phyloP scores from a whole-genome alignment of 2,329 filamentous ascomycete species.

The Coleophoma eucalyptorum region DNA sequence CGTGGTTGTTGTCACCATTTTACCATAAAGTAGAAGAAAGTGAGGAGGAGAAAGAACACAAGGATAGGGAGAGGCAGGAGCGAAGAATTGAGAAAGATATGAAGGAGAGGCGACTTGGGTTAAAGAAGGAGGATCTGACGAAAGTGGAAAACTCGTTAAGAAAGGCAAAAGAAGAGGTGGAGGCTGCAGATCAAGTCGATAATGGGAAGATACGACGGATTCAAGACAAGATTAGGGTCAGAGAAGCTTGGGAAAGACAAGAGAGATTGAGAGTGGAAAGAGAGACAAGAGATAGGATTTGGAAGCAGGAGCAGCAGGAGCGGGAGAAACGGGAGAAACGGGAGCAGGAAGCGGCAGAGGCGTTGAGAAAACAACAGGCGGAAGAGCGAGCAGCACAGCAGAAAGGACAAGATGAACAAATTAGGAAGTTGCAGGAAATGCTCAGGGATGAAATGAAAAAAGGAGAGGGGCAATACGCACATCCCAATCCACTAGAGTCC shows the following conservation, averaged over 20 bases:
- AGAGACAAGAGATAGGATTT: conserved; percentile 7
- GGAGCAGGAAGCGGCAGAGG: not conserved
- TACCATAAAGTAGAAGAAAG: conserved; percentile 23
- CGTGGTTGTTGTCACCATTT: conserved; percentile 26
- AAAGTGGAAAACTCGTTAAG: conserved; percentile 4
- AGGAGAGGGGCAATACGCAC: no score
- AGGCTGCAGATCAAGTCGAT: conserved; percentile 9
- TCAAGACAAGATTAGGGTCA: conserved; percentile 6
- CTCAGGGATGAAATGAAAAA: not conserved
- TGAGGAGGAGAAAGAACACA: conserved; percentile 29
- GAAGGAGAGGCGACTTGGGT: conserved; percentile 25
- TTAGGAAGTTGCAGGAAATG: conserved; percentile 6
- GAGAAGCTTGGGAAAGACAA: conserved; percentile 5
- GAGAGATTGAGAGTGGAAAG: conserved; percentile 6
- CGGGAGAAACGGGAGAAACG: conserved; percentile 3
- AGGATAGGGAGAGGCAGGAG: conserved; percentile 27
- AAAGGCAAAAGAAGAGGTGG: conserved; percentile 3
- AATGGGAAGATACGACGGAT: conserved; percentile 5
- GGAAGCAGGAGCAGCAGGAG: conserved; percentile 9
- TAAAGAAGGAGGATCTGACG: conserved; percentile 15
- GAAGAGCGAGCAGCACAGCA: no score
- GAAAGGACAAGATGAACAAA: conserved; percentile 4
- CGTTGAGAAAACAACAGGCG: not conserved
- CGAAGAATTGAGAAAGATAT: conserved; percentile 27
- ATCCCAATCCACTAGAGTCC: not conserved